Base-by-base conservation (phyloP, 192 early-diverging fungal species). In the Geranomyces michiganensis region DNA sequence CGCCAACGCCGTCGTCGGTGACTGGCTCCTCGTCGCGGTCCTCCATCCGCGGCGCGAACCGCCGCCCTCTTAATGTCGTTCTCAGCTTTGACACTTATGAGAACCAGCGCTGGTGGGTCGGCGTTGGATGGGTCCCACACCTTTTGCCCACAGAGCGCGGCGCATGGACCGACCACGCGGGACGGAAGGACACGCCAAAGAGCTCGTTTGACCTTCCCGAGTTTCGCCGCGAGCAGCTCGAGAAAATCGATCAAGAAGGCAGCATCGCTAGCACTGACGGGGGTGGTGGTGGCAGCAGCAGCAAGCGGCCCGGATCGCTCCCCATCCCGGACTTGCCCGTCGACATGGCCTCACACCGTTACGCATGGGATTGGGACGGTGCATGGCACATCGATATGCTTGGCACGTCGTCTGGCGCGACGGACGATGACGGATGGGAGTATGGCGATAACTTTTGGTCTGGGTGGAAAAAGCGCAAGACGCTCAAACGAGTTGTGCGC, bases 41-140 rank as follows among this genome's bases (percentile, higher is more conserved):
- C 12, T 74, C 72, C 21, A 31, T 67, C 41, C 72, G 72, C 51
- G 63, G 65, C 31, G 24, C 63, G 21, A 74, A 74, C 64, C 63
- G 65, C 46, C 71, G 70, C 30, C 27, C 76, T 68, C 56, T 62
- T 73, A 59, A 68, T 67, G 8, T 74, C 75, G 17, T 47, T 27
- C 62, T 76, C 27, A 56, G 26, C 24, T 74, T 76, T 27, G 70
- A 65, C 26, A 68, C 73, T n/a, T 88, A 76, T 67, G 85, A 89
- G 78, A 87, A 89, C 79, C 85, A 89, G 73, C 82, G 87, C 30
- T 89, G 87, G 87, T 89, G 85, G 85, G 74, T 85, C 15, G 85
- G 83, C 10, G 77, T 89, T 13, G 87, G 87, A 15, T 89, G 85
- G 85, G 76, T 87, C 10, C 82, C 85, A 41, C 79, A 82, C 10